These are phyloP conservation scores for Suhomyces canberraensis DNA, from an alignment of 805 yeast genomes.

Conservation along the genomic window DNA sequence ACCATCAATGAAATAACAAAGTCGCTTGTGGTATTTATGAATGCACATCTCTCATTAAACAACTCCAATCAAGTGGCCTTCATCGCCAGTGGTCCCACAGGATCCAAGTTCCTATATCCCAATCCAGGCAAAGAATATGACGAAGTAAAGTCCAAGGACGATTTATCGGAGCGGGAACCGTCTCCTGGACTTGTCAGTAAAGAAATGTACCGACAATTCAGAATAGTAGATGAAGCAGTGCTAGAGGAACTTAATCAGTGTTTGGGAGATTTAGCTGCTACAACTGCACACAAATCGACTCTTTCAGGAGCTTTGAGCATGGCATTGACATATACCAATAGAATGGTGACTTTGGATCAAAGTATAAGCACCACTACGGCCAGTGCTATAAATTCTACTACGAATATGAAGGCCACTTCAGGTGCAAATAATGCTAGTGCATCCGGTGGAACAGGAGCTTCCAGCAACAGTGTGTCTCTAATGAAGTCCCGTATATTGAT, in stretches of 20 bases:
- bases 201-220: slow-evolving; percentile 83
- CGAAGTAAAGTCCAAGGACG: slow-evolving; percentile 8
- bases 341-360: slow-evolving; percentile 51
- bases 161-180: slow-evolving; percentile 4
- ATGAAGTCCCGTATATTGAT: slow-evolving; percentile 42
- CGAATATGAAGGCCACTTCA: slow-evolving; percentile 18
- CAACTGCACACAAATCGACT: slow-evolving; percentile 16
- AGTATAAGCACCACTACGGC: slow-evolving; percentile 43
- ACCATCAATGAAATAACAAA: slow-evolving; percentile 58
- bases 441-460: slow-evolving; percentile 10
- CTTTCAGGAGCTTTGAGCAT: slow-evolving; percentile 77
- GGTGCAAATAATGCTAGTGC: slow-evolving; percentile 12
- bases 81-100: slow-evolving; percentile 68
- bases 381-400: slow-evolving; percentile 40
- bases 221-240: slow-evolving; percentile 72
- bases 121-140: slow-evolving; percentile 19
- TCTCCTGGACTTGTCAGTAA: slow-evolving; percentile 37
- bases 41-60: slow-evolving; percentile 84
- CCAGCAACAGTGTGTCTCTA: slow-evolving; percentile 20
- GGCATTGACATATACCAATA: slow-evolving; percentile 77
- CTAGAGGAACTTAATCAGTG: slow-evolving; percentile 54
- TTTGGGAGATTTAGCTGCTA: slow-evolving; percentile 19
- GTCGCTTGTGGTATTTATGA: slow-evolving; percentile 69
- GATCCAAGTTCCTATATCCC: slow-evolving; percentile 74
- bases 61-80: slow-evolving; percentile 82